Conservation (phyloP, 1,284 basidiomycete genomes). For the Albatrellus sp. region DNA sequence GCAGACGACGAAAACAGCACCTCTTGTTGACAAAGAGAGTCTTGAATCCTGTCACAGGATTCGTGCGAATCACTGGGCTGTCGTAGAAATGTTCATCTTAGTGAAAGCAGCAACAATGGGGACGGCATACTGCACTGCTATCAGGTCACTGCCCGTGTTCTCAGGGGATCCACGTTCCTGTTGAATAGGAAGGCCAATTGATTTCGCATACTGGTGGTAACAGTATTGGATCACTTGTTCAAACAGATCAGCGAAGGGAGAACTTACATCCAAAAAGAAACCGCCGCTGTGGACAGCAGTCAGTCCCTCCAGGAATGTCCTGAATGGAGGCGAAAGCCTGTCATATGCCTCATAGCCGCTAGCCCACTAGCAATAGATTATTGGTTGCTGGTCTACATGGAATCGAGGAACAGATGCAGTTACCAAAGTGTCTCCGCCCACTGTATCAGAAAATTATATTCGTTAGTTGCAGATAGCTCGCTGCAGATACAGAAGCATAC, state of each 20-base stretch:
- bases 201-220: constrained; percentile 1
- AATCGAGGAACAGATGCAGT: constrained; percentile 9
- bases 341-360: constrained; percentile 56
- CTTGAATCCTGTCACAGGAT: constrained; percentile 60
- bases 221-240: background rate
- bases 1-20: constrained; percentile 14
- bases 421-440: constrained; percentile 39
- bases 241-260: background rate
- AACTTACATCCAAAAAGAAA: constrained; percentile 33
- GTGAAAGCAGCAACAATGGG: background rate
- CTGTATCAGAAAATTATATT: constrained; percentile 12
- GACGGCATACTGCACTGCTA: constrained; percentile 37
- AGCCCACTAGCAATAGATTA: constrained; percentile 18
- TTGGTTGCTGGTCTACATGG: background rate
- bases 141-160: constrained; percentile 35
- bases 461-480: constrained; percentile 8
- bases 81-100: background rate
- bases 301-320: constrained; percentile 44
- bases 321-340: constrained; percentile 42
- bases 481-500: constrained; percentile 15
- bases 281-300: constrained; percentile 46
- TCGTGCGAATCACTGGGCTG: constrained; percentile 38
- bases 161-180: constrained; percentile 13
- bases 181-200: background rate
- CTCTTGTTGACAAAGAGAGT: constrained; percentile 49